phyloP scores from a whole-genome alignment of 2,329 filamentous ascomycete species.

The Fusarium tricinctum region DNA sequence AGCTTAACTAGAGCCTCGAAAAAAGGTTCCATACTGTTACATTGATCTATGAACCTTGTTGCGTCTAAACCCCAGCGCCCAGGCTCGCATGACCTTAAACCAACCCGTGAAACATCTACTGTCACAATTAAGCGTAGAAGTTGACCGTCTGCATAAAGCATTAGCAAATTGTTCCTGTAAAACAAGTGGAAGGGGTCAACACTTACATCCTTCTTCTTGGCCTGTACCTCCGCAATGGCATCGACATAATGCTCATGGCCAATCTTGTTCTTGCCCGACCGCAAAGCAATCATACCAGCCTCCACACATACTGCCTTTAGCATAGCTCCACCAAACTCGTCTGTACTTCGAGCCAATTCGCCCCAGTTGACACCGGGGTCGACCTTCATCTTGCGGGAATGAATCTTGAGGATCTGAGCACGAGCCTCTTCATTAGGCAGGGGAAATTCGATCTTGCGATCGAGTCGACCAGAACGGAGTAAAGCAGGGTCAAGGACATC shows the following conservation, averaged over 20 bases:
- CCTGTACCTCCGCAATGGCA: conserved; percentile 95
- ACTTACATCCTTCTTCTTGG: conserved; percentile 91
- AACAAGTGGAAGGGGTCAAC: background rate
- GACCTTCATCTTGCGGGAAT: conserved; percentile 98
- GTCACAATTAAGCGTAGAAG: conserved; percentile 63
- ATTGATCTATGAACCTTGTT: conserved; percentile 46
- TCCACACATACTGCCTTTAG: conserved; percentile 99
- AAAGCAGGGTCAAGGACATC: conserved; percentile 94
- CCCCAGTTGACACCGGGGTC: conserved; percentile 95
- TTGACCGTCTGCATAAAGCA: conserved; percentile 65
- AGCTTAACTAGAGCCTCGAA: conserved; percentile 3
- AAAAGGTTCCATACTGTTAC: conserved; percentile 41
- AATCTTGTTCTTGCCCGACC: conserved; percentile 95
- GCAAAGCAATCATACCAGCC: conserved; percentile 97
- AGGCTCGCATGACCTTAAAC: conserved; percentile 27
- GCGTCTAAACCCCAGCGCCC: conserved; percentile 41
- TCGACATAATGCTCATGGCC: conserved; percentile 99
- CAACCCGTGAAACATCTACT: conserved; percentile 25
- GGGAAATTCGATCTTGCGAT: conserved; percentile 98
- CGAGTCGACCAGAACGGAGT: conserved; percentile 90
- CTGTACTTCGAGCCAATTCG: conserved; percentile 94
- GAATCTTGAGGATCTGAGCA: conserved; percentile 96
- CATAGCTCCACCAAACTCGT: conserved; percentile 98
- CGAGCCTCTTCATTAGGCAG: conserved; percentile 97
- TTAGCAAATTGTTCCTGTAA: conserved; percentile 28